A percentile compares a stretch with the other conserved stretches of the same genome.
These are phyloP conservation scores for Fraxinus paxiana DNA, from an alignment of 305 asterid species.

Conservation along the genomic window DNA sequence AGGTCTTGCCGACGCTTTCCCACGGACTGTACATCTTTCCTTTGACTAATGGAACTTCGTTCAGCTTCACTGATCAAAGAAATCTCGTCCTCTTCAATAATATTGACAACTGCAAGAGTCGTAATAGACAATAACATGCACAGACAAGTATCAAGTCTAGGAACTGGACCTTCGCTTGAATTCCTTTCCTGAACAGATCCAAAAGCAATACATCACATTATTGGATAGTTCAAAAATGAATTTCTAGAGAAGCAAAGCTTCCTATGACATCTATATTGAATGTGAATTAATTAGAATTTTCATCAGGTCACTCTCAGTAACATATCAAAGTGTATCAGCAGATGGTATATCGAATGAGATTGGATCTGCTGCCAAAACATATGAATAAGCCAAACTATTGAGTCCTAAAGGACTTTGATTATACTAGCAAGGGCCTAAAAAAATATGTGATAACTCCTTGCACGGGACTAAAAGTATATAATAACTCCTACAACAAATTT, in stretches of 20 bases:
- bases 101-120: conserved; percentile 68
- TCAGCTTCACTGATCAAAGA: conserved; percentile 41
- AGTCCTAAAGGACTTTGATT: not conserved
- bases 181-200: conserved; percentile 66
- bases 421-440: conserved; percentile 14
- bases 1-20: conserved; percentile 70
- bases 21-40: conserved; percentile 43
- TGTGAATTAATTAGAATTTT: conserved; percentile 9
- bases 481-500: not conserved
- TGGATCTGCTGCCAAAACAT: not conserved
- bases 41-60: conserved; percentile 34
- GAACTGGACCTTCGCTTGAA: conserved; percentile 87
- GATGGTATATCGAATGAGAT: not conserved
- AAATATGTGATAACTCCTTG: conserved; percentile 15
- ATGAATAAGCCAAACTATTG: conserved; percentile 4
- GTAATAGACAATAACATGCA: conserved; percentile 79
- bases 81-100: conserved; percentile 78
- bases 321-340: not conserved
- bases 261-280: conserved; percentile 18
- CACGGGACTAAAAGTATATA: not conserved
- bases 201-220: conserved; percentile 25
- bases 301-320: conserved; percentile 14
- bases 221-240: conserved; percentile 12
- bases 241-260: conserved; percentile 14
- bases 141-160: conserved; percentile 85